Percentiles rank a stretch among this genome's conserved stretches.
Evolutionary conservation across 192 early-diverging fungal genomes (phyloP).

Genomic region (Backusella tarrabulga): DNA sequence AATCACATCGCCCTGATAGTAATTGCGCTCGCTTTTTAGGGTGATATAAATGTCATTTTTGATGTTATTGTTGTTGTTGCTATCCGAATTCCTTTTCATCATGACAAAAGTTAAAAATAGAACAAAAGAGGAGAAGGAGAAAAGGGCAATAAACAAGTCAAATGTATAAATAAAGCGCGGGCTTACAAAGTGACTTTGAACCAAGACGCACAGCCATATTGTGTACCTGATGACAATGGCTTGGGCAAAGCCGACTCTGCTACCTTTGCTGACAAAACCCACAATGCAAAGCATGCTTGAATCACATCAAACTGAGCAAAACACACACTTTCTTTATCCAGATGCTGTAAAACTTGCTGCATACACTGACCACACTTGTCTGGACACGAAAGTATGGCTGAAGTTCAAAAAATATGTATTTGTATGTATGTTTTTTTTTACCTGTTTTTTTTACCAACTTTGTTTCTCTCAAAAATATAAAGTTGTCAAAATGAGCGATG

Average conservation of each 20-base stretch:
- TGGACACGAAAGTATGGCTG: no score
- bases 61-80: neutral
- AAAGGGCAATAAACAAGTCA: no score
- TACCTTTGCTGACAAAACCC: no score
- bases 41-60: slow-evolving; percentile 6
- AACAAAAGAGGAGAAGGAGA: neutral
- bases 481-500: neutral
- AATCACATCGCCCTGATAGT: neutral
- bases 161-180: neutral
- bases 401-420: no score
- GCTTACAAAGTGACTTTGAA: neutral
- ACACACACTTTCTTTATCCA: no score
- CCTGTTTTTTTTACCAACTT: neutral
- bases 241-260: neutral
- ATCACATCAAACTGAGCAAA: no score
- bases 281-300: no score
- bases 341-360: no score
- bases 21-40: neutral
- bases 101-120: neutral
- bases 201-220: neutral
- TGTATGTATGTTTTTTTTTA: neutral
- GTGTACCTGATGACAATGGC: neutral
- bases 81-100: neutral
- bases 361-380: no score
- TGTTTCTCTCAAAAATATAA: neutral